These are phyloP conservation scores for Dendrobium nobile DNA, from an alignment of 106 monocot species.

Conservation along the genomic window DNA sequence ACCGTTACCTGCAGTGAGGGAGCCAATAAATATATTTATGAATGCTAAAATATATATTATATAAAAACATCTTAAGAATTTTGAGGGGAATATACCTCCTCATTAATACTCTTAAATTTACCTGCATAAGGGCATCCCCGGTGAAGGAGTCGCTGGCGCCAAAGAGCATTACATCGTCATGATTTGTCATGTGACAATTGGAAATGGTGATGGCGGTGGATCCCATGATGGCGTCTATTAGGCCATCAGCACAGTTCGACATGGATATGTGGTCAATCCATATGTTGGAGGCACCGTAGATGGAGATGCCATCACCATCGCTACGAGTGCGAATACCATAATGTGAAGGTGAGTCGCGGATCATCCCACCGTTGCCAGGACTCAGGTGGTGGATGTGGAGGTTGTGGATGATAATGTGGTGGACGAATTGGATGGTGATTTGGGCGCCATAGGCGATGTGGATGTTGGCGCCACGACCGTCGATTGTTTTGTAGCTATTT, in stretches of 20 bases:
- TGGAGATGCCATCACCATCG: constrained; percentile 65
- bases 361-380: constrained; percentile 30
- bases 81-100: too few species aligned
- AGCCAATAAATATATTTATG: too few species aligned
- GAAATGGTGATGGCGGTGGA: constrained; percentile 81
- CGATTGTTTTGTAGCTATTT: constrained; percentile 65
- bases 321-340: constrained; percentile 29
- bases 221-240: constrained; percentile 30
- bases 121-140: constrained; percentile 42
- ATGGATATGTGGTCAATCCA: constrained; percentile 62
- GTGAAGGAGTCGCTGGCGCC: constrained; percentile 25
- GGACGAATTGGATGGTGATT: constrained; percentile 55
- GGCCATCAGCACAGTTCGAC: constrained; percentile 27
- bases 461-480: constrained; percentile 57
- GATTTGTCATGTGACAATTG: constrained; percentile 51
- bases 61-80: too few species aligned
- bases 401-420: constrained; percentile 62
- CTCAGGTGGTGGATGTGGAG: constrained; percentile 47
- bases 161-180: constrained; percentile 60
- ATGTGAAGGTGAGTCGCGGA: constrained; percentile 31
- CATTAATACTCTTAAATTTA: not conserved
- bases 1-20: too few species aligned
- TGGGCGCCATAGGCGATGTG: constrained; percentile 50
- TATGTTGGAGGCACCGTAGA: constrained; percentile 37
- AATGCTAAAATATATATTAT: too few species aligned